A percentile compares a stretch with the other conserved stretches of the same genome.
Evolutionary conservation across 1,284 basidiomycete genomes (phyloP).

Genomic region (Cryptococcus sp.): DNA sequence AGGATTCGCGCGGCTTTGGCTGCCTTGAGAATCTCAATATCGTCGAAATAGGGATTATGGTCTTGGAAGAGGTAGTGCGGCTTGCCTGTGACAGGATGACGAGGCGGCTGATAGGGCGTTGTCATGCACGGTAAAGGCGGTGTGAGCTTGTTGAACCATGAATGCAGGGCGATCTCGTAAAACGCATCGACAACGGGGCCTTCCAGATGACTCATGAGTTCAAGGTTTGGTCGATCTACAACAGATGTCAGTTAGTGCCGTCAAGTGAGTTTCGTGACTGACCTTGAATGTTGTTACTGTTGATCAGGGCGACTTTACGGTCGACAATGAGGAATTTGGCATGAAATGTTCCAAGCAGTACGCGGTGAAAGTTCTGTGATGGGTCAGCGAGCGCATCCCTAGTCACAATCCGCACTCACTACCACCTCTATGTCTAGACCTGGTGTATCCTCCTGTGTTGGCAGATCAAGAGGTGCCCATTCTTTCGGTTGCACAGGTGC

Average conservation of each 20-base stretch:
- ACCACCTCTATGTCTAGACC: conserved; percentile 66
- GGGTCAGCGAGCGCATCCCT: conserved; percentile 10
- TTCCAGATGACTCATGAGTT: conserved; percentile 69
- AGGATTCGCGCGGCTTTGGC: conserved; percentile 55
- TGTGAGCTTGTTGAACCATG: conserved; percentile 63
- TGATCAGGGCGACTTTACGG: conserved; percentile 68
- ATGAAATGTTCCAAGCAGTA: conserved; percentile 72
- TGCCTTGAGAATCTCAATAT: conserved; percentile 56
- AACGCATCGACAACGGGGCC: conserved; percentile 70
- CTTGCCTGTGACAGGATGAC: conserved; percentile 34
- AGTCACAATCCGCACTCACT: conserved; percentile 29
- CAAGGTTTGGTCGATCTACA: conserved; percentile 63
- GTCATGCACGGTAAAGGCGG: conserved; percentile 63
- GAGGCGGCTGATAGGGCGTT: conserved; percentile 52
- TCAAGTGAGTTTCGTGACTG: neutral
- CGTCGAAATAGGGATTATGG: conserved; percentile 57
- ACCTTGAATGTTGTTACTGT: conserved; percentile 72
- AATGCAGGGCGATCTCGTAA: conserved; percentile 71
- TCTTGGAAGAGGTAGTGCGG: conserved; percentile 58
- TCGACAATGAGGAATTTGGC: conserved; percentile 76
- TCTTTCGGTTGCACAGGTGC: conserved; percentile 58
- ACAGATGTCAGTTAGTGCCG: conserved; percentile 7
- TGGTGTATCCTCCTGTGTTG: conserved; percentile 61
- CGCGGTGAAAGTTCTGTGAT: conserved; percentile 55
- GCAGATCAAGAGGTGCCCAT: conserved; percentile 63